Evolutionary conservation across 257 asterid genomes (phyloP).

Genomic region (Penstemon eatonii): DNA sequence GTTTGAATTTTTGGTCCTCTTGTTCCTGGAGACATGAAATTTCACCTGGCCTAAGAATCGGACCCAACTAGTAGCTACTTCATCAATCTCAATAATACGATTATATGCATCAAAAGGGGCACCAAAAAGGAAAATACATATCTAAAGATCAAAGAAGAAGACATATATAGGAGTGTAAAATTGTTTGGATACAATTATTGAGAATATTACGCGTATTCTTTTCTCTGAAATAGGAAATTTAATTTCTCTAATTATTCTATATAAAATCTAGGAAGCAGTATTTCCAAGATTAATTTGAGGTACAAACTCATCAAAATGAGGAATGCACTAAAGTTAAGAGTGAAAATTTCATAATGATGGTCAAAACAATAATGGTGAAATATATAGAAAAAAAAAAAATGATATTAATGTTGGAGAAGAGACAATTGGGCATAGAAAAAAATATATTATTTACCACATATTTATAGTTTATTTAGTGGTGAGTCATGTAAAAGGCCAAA

Average conservation of each 20-base stretch:
- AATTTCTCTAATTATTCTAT: too few species aligned
- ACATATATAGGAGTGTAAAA: too few species aligned
- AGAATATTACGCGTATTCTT: too few species aligned
- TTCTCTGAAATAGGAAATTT: too few species aligned
- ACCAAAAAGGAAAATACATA: too few species aligned
- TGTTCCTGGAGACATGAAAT: slow-evolving; percentile 21
- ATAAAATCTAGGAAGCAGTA: too few species aligned
- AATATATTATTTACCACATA: neutral
- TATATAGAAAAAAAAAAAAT: slow-evolving; percentile 22
- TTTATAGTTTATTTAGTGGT: neutral
- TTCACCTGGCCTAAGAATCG: slow-evolving; percentile 28
- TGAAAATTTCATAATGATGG: slow-evolving; percentile 27
- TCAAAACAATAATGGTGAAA: slow-evolving; percentile 39
- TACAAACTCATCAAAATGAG: slow-evolving; percentile 3
- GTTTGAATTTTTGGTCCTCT: slow-evolving; percentile 39
- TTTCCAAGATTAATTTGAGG: too few species aligned
- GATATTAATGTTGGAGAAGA: slow-evolving; percentile 31
- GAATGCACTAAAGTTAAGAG: neutral
- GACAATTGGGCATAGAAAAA: slow-evolving; percentile 17
- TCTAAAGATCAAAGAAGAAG: neutral
- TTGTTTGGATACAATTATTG: too few species aligned
- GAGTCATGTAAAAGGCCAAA: slow-evolving; percentile 15
- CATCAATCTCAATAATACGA: too few species aligned
- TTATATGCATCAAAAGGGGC: too few species aligned
- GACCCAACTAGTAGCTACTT: too few species aligned